phyloP scores from a whole-genome alignment of 2,329 filamentous ascomycete species.

The Diaporthe citri region DNA sequence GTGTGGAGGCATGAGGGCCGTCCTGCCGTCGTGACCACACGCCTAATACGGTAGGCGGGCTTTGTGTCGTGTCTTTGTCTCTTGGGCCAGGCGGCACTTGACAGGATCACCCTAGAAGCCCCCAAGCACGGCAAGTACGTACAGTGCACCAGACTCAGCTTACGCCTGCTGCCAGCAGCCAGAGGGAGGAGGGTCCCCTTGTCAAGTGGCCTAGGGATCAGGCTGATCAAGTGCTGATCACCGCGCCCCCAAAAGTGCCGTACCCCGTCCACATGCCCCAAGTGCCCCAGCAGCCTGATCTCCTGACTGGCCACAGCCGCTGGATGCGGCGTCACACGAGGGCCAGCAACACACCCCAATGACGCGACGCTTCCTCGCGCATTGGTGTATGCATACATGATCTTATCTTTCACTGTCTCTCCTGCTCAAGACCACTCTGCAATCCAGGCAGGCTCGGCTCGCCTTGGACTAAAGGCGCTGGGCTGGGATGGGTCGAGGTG shows the following conservation, averaged over 20 bases:
- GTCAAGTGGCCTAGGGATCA: slow-evolving; percentile 36
- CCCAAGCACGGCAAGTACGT: too few relatives aligned
- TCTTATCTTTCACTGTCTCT: slow-evolving; percentile 8
- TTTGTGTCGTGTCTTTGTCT: slow-evolving; percentile 26
- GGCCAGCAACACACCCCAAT: slow-evolving; percentile 12
- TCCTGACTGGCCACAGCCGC: slow-evolving; percentile 35
- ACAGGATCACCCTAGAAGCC: slow-evolving; percentile 28
- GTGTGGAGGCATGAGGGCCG: slow-evolving; percentile 1
- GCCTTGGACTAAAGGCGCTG: background rate
- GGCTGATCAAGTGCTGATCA: slow-evolving; percentile 33
- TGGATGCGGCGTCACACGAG: slow-evolving; percentile 32
- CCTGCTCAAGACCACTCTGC: background rate
- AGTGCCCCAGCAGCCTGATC: slow-evolving; percentile 24
- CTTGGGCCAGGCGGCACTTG: slow-evolving; percentile 22
- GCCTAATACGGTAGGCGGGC: background rate
- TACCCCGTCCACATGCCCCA: slow-evolving; percentile 6
- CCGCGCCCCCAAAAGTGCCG: slow-evolving; percentile 15
- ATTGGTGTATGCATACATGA: slow-evolving; percentile 4
- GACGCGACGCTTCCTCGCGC: slow-evolving; percentile 24
- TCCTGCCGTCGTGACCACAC: slow-evolving; percentile 7
- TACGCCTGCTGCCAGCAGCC: background rate
- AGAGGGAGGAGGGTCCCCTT: background rate
- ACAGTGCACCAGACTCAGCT: background rate
- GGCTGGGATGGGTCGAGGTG: background rate
- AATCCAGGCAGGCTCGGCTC: background rate